Conservation (phyloP, 257 asterid genomes). For the Jaltomata sinuosa region DNA sequence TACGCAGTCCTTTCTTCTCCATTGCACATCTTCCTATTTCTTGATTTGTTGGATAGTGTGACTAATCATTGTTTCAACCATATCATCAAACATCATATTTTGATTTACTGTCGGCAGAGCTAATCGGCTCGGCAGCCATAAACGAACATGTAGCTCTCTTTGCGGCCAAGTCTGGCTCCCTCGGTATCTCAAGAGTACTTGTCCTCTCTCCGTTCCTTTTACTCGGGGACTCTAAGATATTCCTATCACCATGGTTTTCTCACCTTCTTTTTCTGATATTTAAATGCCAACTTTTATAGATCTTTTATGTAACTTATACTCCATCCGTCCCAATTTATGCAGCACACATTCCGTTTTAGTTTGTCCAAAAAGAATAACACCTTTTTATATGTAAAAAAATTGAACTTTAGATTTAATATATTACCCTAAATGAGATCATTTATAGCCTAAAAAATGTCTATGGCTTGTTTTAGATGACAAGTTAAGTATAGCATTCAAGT, state of each 20-base stretch:
- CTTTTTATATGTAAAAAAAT: neutral
- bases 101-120: neutral
- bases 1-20: neutral
- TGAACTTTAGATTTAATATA: neutral
- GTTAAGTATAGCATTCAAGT: neutral
- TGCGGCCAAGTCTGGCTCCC: neutral
- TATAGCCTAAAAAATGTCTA: too few species aligned
- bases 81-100: neutral
- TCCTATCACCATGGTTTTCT: neutral
- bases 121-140: neutral
- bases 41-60: neutral
- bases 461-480: too few species aligned
- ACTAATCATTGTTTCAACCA: neutral
- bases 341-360: neutral
- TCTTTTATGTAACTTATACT: neutral
- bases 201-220: neutral
- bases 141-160: neutral
- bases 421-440: neutral
- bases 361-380: neutral
- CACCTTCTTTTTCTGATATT: neutral
- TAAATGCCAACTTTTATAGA: neutral
- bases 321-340: neutral
- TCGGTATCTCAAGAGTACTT: neutral
- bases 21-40: neutral
- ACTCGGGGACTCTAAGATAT: neutral